Evolutionary conservation across 164 flowering plant genomes (phyloP).

Genomic region (Kalanchoe fedtschenkoi): DNA sequence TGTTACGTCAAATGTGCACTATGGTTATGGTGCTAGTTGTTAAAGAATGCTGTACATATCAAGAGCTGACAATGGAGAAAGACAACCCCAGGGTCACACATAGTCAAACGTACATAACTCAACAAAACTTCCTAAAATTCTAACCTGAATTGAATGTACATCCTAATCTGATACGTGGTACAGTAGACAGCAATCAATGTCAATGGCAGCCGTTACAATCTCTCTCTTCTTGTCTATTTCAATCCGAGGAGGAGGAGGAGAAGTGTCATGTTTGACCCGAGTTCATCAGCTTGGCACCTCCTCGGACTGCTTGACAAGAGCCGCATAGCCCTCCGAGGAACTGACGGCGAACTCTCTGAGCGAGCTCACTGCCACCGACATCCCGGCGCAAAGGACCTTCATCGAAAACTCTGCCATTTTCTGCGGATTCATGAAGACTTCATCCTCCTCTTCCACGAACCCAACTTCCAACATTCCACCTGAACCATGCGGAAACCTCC

Average conservation of each 20-base stretch:
- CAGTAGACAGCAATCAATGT: too few species aligned
- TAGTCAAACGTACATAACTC: too few species aligned
- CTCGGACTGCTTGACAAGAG: slow-evolving; percentile 57
- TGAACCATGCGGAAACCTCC: slow-evolving; percentile 25
- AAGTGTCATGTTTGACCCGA: too few species aligned
- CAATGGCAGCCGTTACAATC: too few species aligned
- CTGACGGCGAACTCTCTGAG: slow-evolving; percentile 55
- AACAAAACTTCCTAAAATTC: too few species aligned
- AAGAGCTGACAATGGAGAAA: too few species aligned
- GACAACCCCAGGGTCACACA: too few species aligned
- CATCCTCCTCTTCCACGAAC: slow-evolving; percentile 35
- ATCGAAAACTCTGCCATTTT: slow-evolving; percentile 75
- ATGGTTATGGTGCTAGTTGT: too few species aligned
- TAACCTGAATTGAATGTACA: not conserved
- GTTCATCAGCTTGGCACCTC: slow-evolving; percentile 9
- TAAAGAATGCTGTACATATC: too few species aligned
- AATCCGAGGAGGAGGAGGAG: too few species aligned
- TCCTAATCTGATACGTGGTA: not conserved
- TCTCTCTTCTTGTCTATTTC: too few species aligned
- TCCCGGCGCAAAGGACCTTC: slow-evolving; percentile 76
- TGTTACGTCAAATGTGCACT: too few species aligned
- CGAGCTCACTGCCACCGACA: slow-evolving; percentile 72
- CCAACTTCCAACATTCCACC: slow-evolving; percentile 44
- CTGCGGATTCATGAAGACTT: slow-evolving; percentile 40
- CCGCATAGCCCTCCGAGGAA: slow-evolving; percentile 65